Evolutionary conservation across 2,329 filamentous ascomycete genomes (phyloP).

Genomic region (Arthroderma sp.): DNA sequence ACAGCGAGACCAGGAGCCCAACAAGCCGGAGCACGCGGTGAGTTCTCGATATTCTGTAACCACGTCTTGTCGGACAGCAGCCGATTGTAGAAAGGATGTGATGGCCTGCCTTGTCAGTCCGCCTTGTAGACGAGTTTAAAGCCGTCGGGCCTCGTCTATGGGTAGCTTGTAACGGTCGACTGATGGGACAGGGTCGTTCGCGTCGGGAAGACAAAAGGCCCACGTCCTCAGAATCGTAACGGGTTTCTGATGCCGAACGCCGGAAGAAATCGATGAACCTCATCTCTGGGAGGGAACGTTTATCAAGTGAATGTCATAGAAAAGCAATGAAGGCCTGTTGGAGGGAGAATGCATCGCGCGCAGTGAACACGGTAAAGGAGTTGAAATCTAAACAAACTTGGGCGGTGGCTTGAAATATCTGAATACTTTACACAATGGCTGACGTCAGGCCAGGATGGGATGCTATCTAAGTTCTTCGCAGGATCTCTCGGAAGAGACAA

Average conservation of each 20-base stretch:
- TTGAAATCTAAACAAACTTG: no score
- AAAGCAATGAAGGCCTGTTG: no score
- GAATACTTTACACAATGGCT: no score
- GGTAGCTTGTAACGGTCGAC: background rate
- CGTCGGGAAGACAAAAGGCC: background rate
- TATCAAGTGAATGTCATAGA: no score
- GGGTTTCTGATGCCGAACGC: background rate
- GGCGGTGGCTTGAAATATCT: no score
- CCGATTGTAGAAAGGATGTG: background rate
- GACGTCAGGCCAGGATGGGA: no score
- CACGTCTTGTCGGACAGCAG: background rate
- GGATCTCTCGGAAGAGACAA: no score
- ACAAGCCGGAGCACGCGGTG: background rate
- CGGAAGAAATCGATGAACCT: background rate
- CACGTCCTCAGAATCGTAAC: background rate
- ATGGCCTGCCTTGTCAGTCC: background rate
- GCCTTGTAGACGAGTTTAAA: background rate
- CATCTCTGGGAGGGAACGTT: no score
- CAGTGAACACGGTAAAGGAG: no score
- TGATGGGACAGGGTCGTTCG: background rate
- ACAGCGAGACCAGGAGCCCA: background rate
- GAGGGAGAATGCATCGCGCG: no score
- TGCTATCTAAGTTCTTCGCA: no score
- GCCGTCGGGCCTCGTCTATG: background rate
- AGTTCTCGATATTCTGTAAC: background rate